Evolutionary conservation across 768 basidiomycete genomes (phyloP).

Genomic region (Kwoniella heveanensis): DNA sequence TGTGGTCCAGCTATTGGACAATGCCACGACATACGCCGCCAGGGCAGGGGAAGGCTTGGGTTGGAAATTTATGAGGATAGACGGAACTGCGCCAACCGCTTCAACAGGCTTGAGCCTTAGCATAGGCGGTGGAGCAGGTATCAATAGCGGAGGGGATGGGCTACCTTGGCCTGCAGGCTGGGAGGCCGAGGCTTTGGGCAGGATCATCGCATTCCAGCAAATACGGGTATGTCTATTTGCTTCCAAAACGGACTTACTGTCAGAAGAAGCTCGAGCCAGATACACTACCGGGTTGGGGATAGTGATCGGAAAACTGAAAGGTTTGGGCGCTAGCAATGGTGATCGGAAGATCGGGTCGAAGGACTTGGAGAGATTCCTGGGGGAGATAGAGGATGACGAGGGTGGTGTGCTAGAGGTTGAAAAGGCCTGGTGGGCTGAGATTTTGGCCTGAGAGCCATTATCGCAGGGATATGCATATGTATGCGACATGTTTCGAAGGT

Average conservation of each 20-base stretch:
- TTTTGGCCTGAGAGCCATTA: slow-evolving; percentile 5
- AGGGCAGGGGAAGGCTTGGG: slow-evolving; percentile 34
- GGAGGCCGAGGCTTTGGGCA: slow-evolving; percentile 44
- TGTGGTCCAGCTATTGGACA: slow-evolving; percentile 38
- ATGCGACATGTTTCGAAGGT: too few relatives aligned
- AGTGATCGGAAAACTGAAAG: slow-evolving; percentile 23
- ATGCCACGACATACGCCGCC: slow-evolving; percentile 48
- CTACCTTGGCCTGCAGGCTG: slow-evolving; percentile 45
- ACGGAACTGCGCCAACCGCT: not conserved
- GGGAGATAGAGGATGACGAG: slow-evolving; percentile 47
- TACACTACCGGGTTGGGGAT: slow-evolving; percentile 6
- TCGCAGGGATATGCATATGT: too few relatives aligned
- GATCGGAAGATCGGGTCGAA: slow-evolving; percentile 20
- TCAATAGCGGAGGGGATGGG: not conserved
- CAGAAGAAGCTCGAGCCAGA: slow-evolving; percentile 10
- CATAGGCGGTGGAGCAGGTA: slow-evolving; percentile 15
- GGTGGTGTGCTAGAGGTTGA: slow-evolving; percentile 33
- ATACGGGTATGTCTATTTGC: slow-evolving; percentile 33
- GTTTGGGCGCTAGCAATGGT: not conserved
- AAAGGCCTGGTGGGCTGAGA: slow-evolving; percentile 39
- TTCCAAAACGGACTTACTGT: slow-evolving; percentile 22
- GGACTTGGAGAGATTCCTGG: slow-evolving; percentile 43
- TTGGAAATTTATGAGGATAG: slow-evolving; percentile 25
- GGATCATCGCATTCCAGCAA: slow-evolving; percentile 36
- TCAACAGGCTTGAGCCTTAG: slow-evolving; percentile 17